Evolutionary conservation across 805 yeast genomes (phyloP).

Genomic region (Kluyveromyces lactis): DNA sequence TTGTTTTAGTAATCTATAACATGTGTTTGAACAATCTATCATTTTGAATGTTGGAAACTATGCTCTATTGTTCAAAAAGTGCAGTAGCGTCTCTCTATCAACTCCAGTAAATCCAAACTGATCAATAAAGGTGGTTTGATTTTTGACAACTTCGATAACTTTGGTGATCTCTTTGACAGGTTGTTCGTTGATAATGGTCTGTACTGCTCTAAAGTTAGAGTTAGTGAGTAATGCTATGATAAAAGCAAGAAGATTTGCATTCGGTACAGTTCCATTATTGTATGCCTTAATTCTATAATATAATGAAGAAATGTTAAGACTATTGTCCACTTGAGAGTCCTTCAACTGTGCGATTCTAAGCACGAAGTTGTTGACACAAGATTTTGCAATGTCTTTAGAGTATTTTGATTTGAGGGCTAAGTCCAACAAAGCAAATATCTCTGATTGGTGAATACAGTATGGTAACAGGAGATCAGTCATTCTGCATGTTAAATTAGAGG

Average conservation of each 20-base stretch:
- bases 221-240: background rate
- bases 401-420: slow-evolving; percentile 9
- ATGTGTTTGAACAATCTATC: no score
- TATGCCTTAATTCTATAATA: slow-evolving; percentile 6
- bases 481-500: slow-evolving; percentile 8
- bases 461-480: slow-evolving; percentile 13
- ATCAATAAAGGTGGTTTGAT: background rate
- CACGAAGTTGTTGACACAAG: slow-evolving; percentile 9
- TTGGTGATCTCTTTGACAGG: background rate
- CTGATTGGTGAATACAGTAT: slow-evolving; percentile 18
- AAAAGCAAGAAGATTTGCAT: slow-evolving; percentile 8
- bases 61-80: background rate
- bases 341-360: slow-evolving; percentile 7
- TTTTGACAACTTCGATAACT: background rate
- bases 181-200: background rate
- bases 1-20: no score
- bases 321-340: slow-evolving; percentile 7
- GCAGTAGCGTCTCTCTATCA: background rate
- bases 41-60: background rate
- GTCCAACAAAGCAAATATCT: slow-evolving; percentile 12
- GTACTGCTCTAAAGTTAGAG: slow-evolving; percentile 3
- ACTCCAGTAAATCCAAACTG: background rate
- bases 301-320: slow-evolving; percentile 10
- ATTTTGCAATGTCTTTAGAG: slow-evolving; percentile 10
- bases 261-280: slow-evolving; percentile 7